Evolutionary conservation across 768 basidiomycete species (phyloP), one percentile per base, ranked within the genome.

Genomic region (Podaxis rugospora): DNA sequence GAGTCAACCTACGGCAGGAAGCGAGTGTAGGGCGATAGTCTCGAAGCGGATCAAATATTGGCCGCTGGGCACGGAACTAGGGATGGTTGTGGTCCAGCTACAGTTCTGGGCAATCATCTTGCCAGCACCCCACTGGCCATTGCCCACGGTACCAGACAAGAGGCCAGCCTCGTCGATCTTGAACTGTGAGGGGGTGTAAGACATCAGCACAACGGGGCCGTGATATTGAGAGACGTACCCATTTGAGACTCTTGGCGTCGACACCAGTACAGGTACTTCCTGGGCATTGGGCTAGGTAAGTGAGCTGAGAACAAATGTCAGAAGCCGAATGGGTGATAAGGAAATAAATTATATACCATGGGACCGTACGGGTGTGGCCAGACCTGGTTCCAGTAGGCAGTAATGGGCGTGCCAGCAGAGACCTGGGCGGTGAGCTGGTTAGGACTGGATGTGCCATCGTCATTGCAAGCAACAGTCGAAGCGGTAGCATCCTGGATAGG

Each of bases 31-130:
- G 27, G 78, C 79, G 51, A 81, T 80, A 13, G 78, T 80, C 64
- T 81, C 79, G 62, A 78, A 79, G 21, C 78, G 81, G 64, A 86
- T 78, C 54, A 81, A 67, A 65, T 81, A 81, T 57, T 69, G 69
- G 7, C 79, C 78, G 36, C 68, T 76, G 21, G 80, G 79, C 23
- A 80, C 76, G 4, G 76, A 73, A 37, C 64, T 66, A 2, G 79
- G 79, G 65, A 81, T 80, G 1, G 76, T 79, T 0, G 75, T 75
- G 3, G 79, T 81, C 78, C 78, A 81, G 37, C 70, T 73, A 61
- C 72, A 74, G 70, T 80, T 80, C 21, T 79, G 69, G 51, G 64
- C 68, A 46, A 79, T 78, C 79, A 81, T 79, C 55, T 75, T 68
- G 3, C 80, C 80, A 42, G 72, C 67, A 36, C 70, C 80, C 80